A percentile compares a stretch with the other conserved stretches of the same genome.
These are phyloP conservation scores for Rhytidhysteron rufulum DNA, from an alignment of 2,329 filamentous ascomycete species.

Conservation along the genomic window DNA sequence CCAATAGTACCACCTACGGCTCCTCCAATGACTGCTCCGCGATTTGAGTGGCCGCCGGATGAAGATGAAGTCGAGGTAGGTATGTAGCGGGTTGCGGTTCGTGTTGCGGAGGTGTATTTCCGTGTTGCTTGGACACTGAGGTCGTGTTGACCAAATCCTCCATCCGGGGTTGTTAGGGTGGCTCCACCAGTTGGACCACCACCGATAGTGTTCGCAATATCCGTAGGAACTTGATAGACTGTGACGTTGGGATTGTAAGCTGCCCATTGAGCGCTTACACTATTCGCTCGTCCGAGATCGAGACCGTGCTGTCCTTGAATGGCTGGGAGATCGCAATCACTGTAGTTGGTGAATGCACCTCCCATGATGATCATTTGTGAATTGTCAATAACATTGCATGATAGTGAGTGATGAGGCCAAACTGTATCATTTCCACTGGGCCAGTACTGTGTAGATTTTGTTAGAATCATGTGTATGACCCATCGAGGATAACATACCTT, in stretches of 20 bases:
- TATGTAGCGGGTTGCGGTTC: constrained; percentile 5
- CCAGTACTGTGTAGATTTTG: too few species aligned
- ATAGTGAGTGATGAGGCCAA: constrained; percentile 48
- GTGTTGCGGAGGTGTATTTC: constrained; percentile 33
- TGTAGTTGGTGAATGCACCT: constrained; percentile 50
- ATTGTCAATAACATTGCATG: constrained; percentile 52
- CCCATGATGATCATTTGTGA: constrained; percentile 60
- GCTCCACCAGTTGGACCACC: constrained; percentile 45
- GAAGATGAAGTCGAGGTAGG: background rate
- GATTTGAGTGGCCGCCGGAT: background rate
- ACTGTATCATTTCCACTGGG: constrained; percentile 25
- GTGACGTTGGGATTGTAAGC: constrained; percentile 46
- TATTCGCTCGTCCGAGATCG: constrained; percentile 39
- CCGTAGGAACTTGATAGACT: constrained; percentile 48
- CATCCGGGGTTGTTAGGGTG: constrained; percentile 49
- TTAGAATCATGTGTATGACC: too few species aligned
- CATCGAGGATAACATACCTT: too few species aligned
- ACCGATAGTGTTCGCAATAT: constrained; percentile 43
- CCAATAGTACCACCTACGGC: background rate
- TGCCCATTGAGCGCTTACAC: constrained; percentile 39
- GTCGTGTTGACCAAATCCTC: constrained; percentile 46
- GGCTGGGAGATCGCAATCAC: constrained; percentile 47
- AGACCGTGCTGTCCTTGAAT: constrained; percentile 53
- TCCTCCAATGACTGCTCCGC: background rate
- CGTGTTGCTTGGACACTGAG: constrained; percentile 50